These are phyloP conservation scores for Cercospora beticola DNA, from an alignment of 2,329 filamentous ascomycete species.

Conservation along the genomic window DNA sequence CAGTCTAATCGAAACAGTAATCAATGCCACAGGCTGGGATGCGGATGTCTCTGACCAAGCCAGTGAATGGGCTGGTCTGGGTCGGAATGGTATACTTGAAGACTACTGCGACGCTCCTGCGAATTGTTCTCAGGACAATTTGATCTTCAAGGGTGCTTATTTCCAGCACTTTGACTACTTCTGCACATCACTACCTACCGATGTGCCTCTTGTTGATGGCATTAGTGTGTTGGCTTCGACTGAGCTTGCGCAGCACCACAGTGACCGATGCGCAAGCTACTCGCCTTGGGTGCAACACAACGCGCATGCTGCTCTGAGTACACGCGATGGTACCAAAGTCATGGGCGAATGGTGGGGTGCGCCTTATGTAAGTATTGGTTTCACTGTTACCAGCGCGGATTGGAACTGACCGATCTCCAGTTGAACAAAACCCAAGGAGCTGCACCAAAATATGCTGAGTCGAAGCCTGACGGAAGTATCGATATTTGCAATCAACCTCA, in stretches of 20 bases:
- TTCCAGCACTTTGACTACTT: conserved; percentile 86
- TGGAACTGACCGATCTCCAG: conserved; percentile 6
- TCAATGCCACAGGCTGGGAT: conserved; percentile 75
- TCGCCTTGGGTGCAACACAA: conserved; percentile 76
- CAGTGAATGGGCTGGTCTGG: conserved; percentile 68
- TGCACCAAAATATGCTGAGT: conserved; percentile 22
- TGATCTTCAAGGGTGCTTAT: conserved; percentile 95
- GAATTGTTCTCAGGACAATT: conserved; percentile 76
- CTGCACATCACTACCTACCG: conserved; percentile 62
- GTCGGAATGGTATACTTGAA: conserved; percentile 76
- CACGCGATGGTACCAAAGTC: conserved; percentile 54
- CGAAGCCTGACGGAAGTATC: conserved; percentile 46
- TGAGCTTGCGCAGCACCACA: conserved; percentile 50
- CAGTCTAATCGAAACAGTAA: conserved; percentile 67
- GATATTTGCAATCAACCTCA: conserved; percentile 50
- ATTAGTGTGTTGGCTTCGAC: conserved; percentile 45
- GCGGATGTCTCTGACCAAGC: conserved; percentile 16
- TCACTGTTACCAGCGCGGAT: background rate
- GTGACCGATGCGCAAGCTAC: conserved; percentile 64
- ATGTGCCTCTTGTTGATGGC: conserved; percentile 45
- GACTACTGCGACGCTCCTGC: conserved; percentile 77
- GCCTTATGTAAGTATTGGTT: conserved; percentile 15
- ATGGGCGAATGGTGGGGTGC: conserved; percentile 88
- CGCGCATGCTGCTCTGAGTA: conserved; percentile 68
- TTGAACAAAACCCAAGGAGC: conserved; percentile 27